Base-by-base conservation (phyloP, 2,329 filamentous ascomycete genomes). In the Fusarium penzigii region DNA sequence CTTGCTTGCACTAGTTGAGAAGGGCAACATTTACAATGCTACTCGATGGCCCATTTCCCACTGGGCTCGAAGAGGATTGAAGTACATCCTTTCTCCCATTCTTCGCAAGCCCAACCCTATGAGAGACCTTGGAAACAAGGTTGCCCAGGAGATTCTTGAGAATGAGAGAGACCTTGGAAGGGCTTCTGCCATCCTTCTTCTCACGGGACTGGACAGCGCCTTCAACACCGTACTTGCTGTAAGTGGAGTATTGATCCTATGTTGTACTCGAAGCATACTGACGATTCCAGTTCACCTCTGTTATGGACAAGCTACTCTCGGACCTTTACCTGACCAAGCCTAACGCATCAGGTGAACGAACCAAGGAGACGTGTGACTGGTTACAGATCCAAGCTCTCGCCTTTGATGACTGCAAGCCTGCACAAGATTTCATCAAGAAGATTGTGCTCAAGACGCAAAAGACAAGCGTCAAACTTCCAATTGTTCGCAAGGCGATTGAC, bases 191-290 rank as follows among this genome's bases (percentile, higher is more conserved):
- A 59, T 59, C 17, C 49, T 61, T 12, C 42, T 61, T 3, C 46
- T 61, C 17, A 52, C 55, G 25, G 48, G 56, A 5, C 49, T 61
- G 6, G 58, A 61, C 43, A 49, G 36, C 42, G 58, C 58, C 4
- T 59, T 57, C 46, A 54, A 57, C 46, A 32, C 56, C 2, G 56
- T 61, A 4, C 38, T 60, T 14, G 44, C 51, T 2, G 57, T 60
- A 49, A 47, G 47, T 13, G 10, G 6, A 11, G 14, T 4, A 4
- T 25, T 25, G 20, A 7, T 25, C 7, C 20, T 25, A 3, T 14
- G 9, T 17, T 34, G 3, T 38, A 2, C 3, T 9, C 16, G 17
- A 25, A 7, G 4, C 2, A 3, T 25, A 6, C 46, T 48, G n/a
- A 48, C 39, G n/a, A 2, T n/a, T 5, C 10, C 13, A 59, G 57